Evolutionary conservation across 192 early-diverging fungal genomes (phyloP).

Genomic region (Neocallimastix lanati): DNA sequence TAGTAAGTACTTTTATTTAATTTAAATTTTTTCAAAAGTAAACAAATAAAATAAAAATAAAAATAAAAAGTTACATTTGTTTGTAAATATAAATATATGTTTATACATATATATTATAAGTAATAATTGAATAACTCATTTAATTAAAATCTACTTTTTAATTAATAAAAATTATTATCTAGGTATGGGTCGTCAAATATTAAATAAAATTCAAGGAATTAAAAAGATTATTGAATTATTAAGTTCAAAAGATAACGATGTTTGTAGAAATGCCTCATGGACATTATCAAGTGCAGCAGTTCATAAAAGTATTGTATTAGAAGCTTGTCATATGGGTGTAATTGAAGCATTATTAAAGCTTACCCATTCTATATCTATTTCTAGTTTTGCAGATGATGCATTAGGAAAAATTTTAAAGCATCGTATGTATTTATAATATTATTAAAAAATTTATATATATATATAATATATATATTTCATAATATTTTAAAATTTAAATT

Average conservation of each 20-base stretch:
- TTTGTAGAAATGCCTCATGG: constrained; percentile 28
- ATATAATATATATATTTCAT: too few relatives aligned
- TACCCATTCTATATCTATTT: constrained; percentile 10
- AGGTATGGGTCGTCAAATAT: constrained; percentile 3
- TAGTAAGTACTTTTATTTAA: too few relatives aligned
- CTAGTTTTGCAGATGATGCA: constrained; percentile 30
- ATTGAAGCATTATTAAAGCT: constrained; percentile 22
- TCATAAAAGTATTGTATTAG: constrained; percentile 18
- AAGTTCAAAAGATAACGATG: constrained; percentile 15
- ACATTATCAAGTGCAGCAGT: constrained; percentile 18
- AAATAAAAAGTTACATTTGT: too few relatives aligned
- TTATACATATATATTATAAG: too few relatives aligned
- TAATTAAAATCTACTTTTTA: too few relatives aligned
- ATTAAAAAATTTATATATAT: too few relatives aligned
- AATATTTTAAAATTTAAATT: too few relatives aligned
- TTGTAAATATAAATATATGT: too few relatives aligned
- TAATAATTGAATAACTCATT: too few relatives aligned
- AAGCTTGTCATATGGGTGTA: constrained; percentile 23
- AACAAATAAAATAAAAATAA: too few relatives aligned
- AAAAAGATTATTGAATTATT: constrained; percentile 17
- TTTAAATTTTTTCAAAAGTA: too few relatives aligned
- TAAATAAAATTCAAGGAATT: constrained; percentile 8
- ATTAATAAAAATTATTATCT: too few relatives aligned
- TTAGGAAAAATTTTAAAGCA: constrained; percentile 33
- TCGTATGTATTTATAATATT: constrained; percentile 20